These are phyloP conservation scores for Immersiella caudata DNA, from an alignment of 495 filamentous ascomycete species.

Conservation along the genomic window DNA sequence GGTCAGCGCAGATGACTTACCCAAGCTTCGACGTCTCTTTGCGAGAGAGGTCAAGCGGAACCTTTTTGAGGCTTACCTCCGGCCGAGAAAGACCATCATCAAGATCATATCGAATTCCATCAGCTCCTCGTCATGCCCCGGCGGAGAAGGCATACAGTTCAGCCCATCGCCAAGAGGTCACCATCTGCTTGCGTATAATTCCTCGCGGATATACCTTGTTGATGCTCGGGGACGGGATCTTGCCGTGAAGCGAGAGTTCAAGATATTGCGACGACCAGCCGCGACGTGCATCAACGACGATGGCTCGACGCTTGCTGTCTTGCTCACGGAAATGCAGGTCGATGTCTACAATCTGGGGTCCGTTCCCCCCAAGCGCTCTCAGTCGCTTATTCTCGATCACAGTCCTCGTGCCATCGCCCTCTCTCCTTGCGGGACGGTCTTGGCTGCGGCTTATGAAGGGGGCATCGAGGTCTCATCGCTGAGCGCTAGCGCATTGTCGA, in stretches of 20 bases:
- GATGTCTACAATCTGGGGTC: conserved; percentile 74
- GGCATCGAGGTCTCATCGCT: conserved; percentile 85
- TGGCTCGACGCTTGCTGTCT: conserved; percentile 73
- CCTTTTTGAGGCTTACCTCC: conserved; percentile 76
- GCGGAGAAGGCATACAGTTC: conserved; percentile 85
- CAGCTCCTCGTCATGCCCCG: conserved; percentile 78
- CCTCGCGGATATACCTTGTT: conserved; percentile 83
- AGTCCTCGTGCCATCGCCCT: conserved; percentile 75
- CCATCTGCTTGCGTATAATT: conserved; percentile 77
- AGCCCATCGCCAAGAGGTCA: conserved; percentile 73
- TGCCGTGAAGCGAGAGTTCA: conserved; percentile 72
- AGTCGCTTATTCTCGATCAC: conserved; percentile 74
- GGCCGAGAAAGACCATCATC: conserved; percentile 68
- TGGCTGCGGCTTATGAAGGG: conserved; percentile 84
- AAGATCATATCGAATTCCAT: conserved; percentile 82
- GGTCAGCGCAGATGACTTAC: conserved; percentile 56
- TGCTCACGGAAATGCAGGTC: conserved; percentile 78
- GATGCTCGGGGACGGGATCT: conserved; percentile 61
- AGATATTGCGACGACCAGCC: conserved; percentile 75
- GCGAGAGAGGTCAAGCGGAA: conserved; percentile 72
- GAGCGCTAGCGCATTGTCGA: conserved; percentile 61
- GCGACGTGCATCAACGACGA: conserved; percentile 80
- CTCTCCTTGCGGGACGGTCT: conserved; percentile 76
- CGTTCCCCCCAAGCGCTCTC: conserved; percentile 64
- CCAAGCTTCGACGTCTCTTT: conserved; percentile 67